Conservation (phyloP, 1,284 basidiomycete species). For the Boletus semigastroideus region DNA sequence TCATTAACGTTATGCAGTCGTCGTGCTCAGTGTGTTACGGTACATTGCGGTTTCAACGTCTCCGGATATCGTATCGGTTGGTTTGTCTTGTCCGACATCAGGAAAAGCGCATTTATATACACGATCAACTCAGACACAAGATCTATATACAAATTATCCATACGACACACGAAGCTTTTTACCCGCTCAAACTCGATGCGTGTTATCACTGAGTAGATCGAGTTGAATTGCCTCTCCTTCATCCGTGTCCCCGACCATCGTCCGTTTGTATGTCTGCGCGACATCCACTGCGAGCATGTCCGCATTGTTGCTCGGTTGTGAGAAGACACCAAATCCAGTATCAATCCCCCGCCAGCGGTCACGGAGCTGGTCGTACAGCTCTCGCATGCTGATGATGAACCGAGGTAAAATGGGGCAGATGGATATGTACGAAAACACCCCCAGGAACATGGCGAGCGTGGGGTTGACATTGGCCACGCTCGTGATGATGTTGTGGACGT, state of each 20-base stretch:
- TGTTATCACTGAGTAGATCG: neutral
- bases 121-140: no score
- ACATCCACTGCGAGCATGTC: neutral
- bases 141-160: no score
- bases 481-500: neutral
- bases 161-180: neutral
- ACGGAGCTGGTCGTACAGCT: slow-evolving; percentile 3
- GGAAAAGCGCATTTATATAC: no score
- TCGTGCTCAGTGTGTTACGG: no score
- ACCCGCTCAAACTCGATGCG: neutral
- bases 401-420: slow-evolving; percentile 1
- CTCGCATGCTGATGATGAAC: slow-evolving; percentile 12
- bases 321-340: slow-evolving; percentile 1
- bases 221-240: neutral
- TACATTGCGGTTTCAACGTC: no score
- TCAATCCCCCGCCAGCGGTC: neutral
- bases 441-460: neutral
- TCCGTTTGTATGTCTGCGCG: neutral
- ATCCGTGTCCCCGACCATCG: neutral
- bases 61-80: no score
- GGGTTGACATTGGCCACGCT: no score
- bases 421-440: neutral
- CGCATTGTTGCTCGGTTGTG: neutral
- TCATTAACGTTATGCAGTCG: no score
- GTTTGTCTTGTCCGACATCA: no score